phyloP scores from a whole-genome alignment of 441 rosid genomes.

The Raphanus hybrid region DNA sequence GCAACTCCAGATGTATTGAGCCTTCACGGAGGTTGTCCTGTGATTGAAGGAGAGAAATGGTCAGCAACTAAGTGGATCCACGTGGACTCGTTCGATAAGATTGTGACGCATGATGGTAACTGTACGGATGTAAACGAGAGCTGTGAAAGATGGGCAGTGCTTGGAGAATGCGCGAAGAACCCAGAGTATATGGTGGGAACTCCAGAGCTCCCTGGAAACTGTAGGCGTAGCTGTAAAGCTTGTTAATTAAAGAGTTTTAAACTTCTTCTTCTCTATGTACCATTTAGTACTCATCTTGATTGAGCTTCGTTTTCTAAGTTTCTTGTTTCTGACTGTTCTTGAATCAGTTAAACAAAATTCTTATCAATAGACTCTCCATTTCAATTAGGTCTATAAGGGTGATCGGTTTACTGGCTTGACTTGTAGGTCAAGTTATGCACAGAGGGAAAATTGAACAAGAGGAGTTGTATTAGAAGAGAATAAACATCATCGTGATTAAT shows the following conservation, averaged over 20 bases:
- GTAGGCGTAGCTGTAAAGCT: slow-evolving; percentile 85
- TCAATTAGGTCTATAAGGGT: neutral
- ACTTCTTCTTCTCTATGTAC: neutral
- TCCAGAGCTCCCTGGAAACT: slow-evolving; percentile 72
- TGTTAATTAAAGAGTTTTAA: slow-evolving; percentile 47
- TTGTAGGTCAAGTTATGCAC: neutral
- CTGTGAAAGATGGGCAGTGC: slow-evolving; percentile 92
- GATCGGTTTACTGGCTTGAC: neutral
- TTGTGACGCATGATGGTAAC: slow-evolving; percentile 53
- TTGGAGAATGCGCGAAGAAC: slow-evolving; percentile 89
- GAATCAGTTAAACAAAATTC: neutral
- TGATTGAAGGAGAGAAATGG: slow-evolving; percentile 97
- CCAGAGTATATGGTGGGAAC: slow-evolving; percentile 87
- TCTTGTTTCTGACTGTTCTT: neutral
- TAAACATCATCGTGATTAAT: neutral
- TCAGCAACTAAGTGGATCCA: slow-evolving; percentile 98
- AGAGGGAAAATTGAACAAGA: no score
- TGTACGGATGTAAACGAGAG: slow-evolving; percentile 73
- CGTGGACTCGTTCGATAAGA: slow-evolving; percentile 82
- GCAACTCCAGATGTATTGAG: slow-evolving; percentile 78
- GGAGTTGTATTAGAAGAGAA: no score
- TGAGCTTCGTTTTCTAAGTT: neutral
- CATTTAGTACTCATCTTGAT: neutral
- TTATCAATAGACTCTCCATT: neutral
- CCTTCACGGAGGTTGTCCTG: slow-evolving; percentile 96